A percentile compares a stretch with the other conserved stretches of the same genome.
phyloP scores from a whole-genome alignment of 345 rosid genomes.

The Dipteronia sinensis region DNA sequence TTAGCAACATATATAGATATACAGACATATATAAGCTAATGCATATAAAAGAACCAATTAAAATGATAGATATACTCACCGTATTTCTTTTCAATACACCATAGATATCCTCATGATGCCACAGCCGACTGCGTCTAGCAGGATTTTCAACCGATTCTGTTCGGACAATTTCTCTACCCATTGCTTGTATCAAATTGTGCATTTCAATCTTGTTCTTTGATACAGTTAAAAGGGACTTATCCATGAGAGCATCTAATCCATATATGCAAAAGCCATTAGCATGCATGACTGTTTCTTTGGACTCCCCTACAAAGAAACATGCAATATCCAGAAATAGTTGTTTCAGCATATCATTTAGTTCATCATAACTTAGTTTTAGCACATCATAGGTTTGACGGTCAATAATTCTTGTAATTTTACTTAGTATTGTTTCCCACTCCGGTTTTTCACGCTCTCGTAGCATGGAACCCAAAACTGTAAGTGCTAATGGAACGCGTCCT shows the following conservation, averaged over 20 bases:
- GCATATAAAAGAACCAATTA: no score
- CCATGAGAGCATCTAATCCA: conserved; percentile 31
- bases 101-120: conserved; percentile 26
- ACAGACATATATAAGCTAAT: no score
- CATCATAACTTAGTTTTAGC: conserved; percentile 43
- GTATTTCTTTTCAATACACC: conserved; percentile 24
- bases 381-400: conserved; percentile 24
- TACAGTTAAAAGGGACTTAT: conserved; percentile 32
- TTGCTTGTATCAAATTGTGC: conserved; percentile 34
- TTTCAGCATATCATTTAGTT: conserved; percentile 27
- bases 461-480: background rate
- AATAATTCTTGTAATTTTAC: conserved; percentile 24
- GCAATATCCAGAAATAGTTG: conserved; percentile 39
- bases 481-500: conserved; percentile 11
- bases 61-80: conserved; percentile 12
- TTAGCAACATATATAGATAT: background rate
- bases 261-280: conserved; percentile 30
- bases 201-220: conserved; percentile 7
- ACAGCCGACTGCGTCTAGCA: conserved; percentile 25
- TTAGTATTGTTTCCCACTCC: conserved; percentile 32
- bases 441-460: background rate
- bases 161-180: conserved; percentile 33
- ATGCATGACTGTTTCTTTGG: conserved; percentile 23
- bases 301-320: conserved; percentile 29
- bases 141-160: conserved; percentile 22